Percentiles rank a stretch among this genome's conserved stretches.
Evolutionary conservation across 1,284 basidiomycete genomes (phyloP).

Genomic region (Ustilago vetiveriae): DNA sequence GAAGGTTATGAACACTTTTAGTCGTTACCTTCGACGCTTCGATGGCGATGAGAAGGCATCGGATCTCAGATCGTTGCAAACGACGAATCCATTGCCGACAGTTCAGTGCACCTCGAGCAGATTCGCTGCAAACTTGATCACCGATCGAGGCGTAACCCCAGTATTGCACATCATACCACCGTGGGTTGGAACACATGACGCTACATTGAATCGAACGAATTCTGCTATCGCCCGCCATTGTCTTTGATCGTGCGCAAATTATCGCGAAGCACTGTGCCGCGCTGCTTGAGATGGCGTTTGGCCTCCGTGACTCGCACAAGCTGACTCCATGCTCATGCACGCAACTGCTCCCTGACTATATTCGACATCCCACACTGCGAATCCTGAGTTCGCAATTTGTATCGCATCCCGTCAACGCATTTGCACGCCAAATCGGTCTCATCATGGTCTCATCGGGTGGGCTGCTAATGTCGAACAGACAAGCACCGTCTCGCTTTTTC

Average conservation of each 20-base stretch:
- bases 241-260: neutral
- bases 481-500: neutral
- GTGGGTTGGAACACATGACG: slow-evolving; percentile 26
- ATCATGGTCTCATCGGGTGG: slow-evolving; percentile 4
- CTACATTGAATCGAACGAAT: slow-evolving; percentile 1
- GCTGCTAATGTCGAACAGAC: neutral
- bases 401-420: no score
- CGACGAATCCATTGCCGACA: neutral
- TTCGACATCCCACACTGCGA: no score
- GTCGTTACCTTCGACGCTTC: no score
- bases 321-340: neutral
- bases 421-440: neutral
- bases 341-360: neutral
- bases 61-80: no score
- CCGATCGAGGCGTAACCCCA: neutral
- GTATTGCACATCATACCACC: neutral
- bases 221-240: slow-evolving; percentile 1
- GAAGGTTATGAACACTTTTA: no score
- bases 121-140: slow-evolving; percentile 6
- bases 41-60: no score
- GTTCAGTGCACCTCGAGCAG: neutral
- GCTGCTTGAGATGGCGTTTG: no score
- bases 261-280: no score
- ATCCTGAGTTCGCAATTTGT: no score
- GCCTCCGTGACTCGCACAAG: neutral